Percentiles rank a stretch among this genome's conserved stretches.
phyloP scores from a whole-genome alignment of 2,329 filamentous ascomycete species.

The Fusarium sp. region DNA sequence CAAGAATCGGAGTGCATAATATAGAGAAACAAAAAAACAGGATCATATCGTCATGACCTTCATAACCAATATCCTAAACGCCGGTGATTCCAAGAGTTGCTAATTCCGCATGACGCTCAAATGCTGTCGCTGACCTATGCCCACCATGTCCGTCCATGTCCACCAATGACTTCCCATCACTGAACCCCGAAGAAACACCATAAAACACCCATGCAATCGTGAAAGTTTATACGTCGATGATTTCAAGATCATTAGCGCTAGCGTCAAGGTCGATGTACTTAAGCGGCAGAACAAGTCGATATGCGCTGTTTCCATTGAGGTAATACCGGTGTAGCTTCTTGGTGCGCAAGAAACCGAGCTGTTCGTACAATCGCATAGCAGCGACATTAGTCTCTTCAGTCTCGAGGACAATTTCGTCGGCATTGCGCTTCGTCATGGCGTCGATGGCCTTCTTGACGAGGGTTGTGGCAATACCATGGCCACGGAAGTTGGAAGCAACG shows the following conservation, averaged over 20 bases:
- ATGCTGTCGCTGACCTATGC: constrained; percentile 5
- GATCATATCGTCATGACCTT: constrained; percentile 27
- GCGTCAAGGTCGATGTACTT: constrained; percentile 64
- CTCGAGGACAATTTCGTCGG: constrained; percentile 95
- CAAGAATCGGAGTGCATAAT: constrained; percentile 4
- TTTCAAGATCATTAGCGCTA: constrained; percentile 52
- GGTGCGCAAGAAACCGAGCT: constrained; percentile 89
- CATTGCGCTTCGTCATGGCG: constrained; percentile 84
- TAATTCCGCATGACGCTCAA: constrained; percentile 18
- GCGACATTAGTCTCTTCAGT: constrained; percentile 93
- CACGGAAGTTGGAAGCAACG: constrained; percentile 82
- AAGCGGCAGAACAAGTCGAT: constrained; percentile 84
- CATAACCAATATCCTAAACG: constrained; percentile 26
- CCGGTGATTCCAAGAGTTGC: constrained; percentile 12
- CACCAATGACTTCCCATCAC: neutral
- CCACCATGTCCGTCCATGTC: neutral
- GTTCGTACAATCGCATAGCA: constrained; percentile 92
- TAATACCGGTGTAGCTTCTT: constrained; percentile 97
- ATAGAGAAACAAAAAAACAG: constrained; percentile 9
- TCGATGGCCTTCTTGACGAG: constrained; percentile 93
- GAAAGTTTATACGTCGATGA: constrained; percentile 36
- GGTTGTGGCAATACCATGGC: constrained; percentile 86
- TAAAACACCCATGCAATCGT: neutral
- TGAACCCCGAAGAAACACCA: constrained; percentile 1
- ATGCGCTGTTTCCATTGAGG: constrained; percentile 94